A percentile compares a stretch with the other conserved stretches of the same genome.
These are phyloP conservation scores for Sporisorium scitamineum DNA, from an alignment of 1,284 basidiomycete genomes.

Conservation along the genomic window DNA sequence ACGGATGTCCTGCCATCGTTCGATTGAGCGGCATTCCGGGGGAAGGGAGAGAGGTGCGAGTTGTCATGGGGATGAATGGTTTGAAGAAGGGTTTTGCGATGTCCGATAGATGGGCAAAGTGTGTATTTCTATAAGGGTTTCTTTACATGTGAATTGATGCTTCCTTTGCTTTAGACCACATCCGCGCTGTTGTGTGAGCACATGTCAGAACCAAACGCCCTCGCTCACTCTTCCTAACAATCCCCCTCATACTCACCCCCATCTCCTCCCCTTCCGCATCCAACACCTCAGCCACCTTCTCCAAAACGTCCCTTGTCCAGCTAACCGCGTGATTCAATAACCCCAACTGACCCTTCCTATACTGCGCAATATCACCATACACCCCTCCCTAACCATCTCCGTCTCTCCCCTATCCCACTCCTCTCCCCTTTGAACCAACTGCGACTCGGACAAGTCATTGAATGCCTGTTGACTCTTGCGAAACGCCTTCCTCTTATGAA, in stretches of 20 bases:
- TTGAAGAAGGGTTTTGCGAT: no score
- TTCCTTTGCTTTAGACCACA: no score
- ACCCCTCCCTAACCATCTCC: background rate
- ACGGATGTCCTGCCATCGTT: constrained; percentile 42
- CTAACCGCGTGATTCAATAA: constrained; percentile 39
- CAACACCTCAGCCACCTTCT: constrained; percentile 26
- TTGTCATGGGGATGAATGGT: background rate
- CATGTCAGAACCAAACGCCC: no score
- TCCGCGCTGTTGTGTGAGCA: no score
- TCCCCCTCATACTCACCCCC: background rate
- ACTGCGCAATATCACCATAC: constrained; percentile 30
- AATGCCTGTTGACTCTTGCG: constrained; percentile 12
- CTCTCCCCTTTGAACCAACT: background rate
- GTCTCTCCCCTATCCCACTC: background rate
- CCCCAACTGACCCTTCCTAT: constrained; percentile 36
- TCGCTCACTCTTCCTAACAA: background rate
- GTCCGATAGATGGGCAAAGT: no score
- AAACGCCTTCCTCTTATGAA: constrained; percentile 42
- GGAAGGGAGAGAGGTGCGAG: background rate
- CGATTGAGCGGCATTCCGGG: constrained; percentile 12
- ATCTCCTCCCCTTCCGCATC: constrained; percentile 17
- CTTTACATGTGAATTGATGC: no score
- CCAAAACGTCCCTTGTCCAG: constrained; percentile 44
- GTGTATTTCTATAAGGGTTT: no score
- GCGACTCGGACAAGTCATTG: background rate